Evolutionary conservation across 192 early-diverging fungal genomes (phyloP).

Genomic region (Mortierella hygrophila): DNA sequence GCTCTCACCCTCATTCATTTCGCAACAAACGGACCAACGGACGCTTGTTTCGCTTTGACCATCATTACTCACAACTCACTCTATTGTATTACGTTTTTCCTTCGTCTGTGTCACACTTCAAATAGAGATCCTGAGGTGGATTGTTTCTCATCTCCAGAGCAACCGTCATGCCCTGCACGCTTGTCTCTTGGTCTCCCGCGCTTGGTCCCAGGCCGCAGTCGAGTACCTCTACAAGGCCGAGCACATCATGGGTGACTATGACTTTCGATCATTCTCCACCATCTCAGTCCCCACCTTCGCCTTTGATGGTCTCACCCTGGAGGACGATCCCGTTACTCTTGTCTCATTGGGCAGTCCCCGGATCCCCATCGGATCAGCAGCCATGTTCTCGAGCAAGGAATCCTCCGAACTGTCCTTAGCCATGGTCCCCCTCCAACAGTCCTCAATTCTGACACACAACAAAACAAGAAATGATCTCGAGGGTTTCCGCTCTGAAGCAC

Average conservation of each 20-base stretch:
- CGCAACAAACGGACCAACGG: neutral
- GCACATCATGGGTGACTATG: conserved; percentile 34
- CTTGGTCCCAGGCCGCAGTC: conserved; percentile 50
- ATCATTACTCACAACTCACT: neutral
- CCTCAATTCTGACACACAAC: neutral
- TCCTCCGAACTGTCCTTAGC: neutral
- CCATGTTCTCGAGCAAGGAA: neutral
- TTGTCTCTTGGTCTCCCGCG: conserved; percentile 45
- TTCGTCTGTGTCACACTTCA: neutral
- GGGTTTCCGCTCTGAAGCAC: neutral
- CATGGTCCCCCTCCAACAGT: neutral
- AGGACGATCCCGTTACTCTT: neutral
- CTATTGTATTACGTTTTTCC: neutral
- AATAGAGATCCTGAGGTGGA: conserved; percentile 29
- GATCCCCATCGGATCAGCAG: neutral
- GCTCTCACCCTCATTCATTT: neutral
- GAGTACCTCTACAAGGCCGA: conserved; percentile 53
- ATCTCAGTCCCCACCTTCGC: neutral
- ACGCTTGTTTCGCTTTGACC: too few species aligned
- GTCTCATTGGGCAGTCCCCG: neutral
- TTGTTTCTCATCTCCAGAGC: conserved; percentile 24
- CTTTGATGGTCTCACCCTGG: neutral
- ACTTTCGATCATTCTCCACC: conserved; percentile 6
- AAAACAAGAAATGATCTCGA: neutral
- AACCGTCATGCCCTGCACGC: conserved; percentile 34